Base-by-base conservation (phyloP, 495 filamentous ascomycete genomes). In the Neurospora pannonica region DNA sequence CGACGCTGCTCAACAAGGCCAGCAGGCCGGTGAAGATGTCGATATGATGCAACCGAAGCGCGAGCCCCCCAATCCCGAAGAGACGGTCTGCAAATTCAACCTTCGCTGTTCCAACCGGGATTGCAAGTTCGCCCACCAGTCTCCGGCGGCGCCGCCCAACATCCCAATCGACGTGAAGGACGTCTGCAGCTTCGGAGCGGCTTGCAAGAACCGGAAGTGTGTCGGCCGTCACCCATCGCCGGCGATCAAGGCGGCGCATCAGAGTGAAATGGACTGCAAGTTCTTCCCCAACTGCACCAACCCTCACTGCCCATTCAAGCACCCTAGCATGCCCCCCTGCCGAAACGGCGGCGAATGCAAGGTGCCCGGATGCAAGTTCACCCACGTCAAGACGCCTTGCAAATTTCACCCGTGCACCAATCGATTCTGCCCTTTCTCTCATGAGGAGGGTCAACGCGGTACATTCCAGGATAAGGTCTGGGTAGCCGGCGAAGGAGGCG, bases 281-380 rank as follows among this genome's bases (percentile, higher is more conserved):
- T 99, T 95, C 87, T 97, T 90, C 81, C 94, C 96, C 48, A 92
- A 98, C 84, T 99, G 96, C 86, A 91, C 92, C 46, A 97, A 97
- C 80, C 87, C 91, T 9, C 83, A 87, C 73, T 99, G 96, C 79
- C 89, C 92, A 11, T 99, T 97, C 85, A 90, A 90, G 80, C 96
- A 99, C 71, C 93, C 94, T 82, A 90, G 92, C 15, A 85, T 85
- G 82, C 85, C 85, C 3, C 89, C 93, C 48, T 99, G 96, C 83
- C 90, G 94, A 70, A 98, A 98, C 78, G 97, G 97, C 28, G 93
- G 93, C 40, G 94, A 97, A 82, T 99, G 96, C 85, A 90, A 89
- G 24, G 89, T 89, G 36, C 88, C 91, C 42, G 90, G 90, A 46
- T 99, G 96, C 88, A 94, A 94, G 79, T 98, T 97, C 82, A 93